These are phyloP conservation scores for Collybiopsis confluens DNA, from an alignment of 768 basidiomycete genomes.

Conservation along the genomic window DNA sequence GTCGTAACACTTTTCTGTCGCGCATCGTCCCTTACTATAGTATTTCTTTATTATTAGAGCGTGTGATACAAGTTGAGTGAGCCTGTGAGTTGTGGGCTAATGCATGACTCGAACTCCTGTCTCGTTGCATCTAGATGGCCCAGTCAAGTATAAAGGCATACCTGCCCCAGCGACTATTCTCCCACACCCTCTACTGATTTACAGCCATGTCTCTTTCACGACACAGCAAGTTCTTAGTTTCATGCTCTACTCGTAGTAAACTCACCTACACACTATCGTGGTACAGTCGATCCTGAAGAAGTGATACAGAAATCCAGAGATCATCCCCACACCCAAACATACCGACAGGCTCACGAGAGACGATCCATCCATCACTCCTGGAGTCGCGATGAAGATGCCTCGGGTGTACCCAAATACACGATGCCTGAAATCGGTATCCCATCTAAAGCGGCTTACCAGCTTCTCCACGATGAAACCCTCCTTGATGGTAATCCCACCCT, in stretches of 20 bases:
- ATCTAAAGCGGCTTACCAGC: constrained; percentile 42
- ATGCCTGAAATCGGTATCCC: constrained; percentile 40
- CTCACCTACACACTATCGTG: background rate
- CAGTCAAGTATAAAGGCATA: no score
- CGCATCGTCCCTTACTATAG: no score
- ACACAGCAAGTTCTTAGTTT: background rate
- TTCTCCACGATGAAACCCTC: constrained; percentile 51
- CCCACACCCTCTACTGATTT: no score
- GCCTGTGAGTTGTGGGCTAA: no score
- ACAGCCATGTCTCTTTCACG: constrained; percentile 6
- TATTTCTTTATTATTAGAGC: no score
- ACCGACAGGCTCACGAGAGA: background rate
- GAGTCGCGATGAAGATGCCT: constrained; percentile 13
- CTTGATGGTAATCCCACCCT: constrained; percentile 55
- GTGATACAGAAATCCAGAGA: constrained; percentile 10
- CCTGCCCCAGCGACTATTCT: no score
- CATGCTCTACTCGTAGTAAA: background rate
- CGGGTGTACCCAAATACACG: constrained; percentile 39
- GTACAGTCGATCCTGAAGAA: constrained; percentile 5
- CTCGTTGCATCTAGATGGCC: no score
- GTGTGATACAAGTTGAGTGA: no score
- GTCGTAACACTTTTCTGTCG: background rate
- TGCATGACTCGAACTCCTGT: no score
- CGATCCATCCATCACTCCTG: constrained; percentile 7
- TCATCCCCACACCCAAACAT: background rate